Conservation (phyloP, 129 eudicot species). For the Helianthus annuus region DNA sequence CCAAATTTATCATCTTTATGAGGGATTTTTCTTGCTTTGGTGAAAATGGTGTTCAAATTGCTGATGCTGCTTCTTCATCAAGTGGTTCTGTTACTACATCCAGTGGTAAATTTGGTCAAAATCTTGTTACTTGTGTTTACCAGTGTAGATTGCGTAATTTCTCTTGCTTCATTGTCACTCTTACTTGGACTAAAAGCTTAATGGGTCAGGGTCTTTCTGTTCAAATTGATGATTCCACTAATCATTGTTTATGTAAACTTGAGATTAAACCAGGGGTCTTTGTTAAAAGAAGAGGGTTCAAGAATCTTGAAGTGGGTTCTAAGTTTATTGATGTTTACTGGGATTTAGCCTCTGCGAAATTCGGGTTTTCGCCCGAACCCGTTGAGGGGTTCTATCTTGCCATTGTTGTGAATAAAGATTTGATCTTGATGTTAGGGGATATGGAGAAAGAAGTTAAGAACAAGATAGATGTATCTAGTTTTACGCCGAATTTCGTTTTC, state of each 20-base stretch:
- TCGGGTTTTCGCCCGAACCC: conserved; percentile 76
- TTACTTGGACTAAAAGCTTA: conserved; percentile 67
- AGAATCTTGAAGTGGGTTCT: conserved; percentile 44
- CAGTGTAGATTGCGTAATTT: conserved; percentile 51
- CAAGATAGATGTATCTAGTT: conserved; percentile 39
- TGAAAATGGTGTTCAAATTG: conserved; percentile 76
- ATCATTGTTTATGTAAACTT: conserved; percentile 46
- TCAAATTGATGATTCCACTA: conserved; percentile 48
- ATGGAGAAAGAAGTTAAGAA: conserved; percentile 47
- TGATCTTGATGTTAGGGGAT: conserved; percentile 60
- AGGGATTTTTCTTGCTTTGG: conserved; percentile 85
- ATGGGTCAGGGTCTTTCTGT: conserved; percentile 84
- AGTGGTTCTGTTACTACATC: conserved; percentile 23
- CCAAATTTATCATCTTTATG: conserved; percentile 38
- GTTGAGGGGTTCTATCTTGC: conserved; percentile 60
- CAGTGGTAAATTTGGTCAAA: conserved; percentile 46
- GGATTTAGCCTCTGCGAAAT: conserved; percentile 64
- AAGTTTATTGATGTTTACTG: conserved; percentile 51
- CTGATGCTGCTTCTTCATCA: conserved; percentile 59
- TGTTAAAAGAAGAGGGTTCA: conserved; percentile 60
- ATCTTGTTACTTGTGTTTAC: conserved; percentile 69
- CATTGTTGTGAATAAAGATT: conserved; percentile 49
- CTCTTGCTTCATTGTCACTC: conserved; percentile 53
- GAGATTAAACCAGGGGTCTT: conserved; percentile 75
- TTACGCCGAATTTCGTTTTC: conserved; percentile 39